Conservation (phyloP, 1,284 basidiomycete genomes). For the Ustilago tritici region DNA sequence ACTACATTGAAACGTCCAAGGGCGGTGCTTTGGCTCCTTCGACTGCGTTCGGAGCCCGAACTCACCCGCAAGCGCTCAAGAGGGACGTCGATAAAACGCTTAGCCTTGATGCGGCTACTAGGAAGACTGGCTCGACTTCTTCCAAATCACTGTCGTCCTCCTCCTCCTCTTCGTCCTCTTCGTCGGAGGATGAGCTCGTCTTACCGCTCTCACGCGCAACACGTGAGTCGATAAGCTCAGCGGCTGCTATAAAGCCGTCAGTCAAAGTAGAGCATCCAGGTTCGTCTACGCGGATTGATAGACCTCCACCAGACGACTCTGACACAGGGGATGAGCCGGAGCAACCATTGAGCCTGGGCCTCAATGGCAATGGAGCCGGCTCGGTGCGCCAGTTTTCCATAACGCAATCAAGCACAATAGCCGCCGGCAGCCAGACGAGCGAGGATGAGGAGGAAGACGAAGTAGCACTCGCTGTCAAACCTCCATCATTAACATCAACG, state of each 20-base stretch:
- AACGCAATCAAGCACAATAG: neutral
- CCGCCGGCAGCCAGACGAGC: slow-evolving; percentile 7
- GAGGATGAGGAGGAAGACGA: slow-evolving; percentile 40
- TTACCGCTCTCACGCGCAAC: slow-evolving; percentile 15
- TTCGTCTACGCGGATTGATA: neutral
- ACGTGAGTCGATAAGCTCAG: neutral
- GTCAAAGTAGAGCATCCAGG: neutral
- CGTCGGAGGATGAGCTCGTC: slow-evolving; percentile 31
- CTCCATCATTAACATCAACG: neutral
- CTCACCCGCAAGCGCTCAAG: neutral
- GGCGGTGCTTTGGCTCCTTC: neutral
- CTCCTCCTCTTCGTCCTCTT: slow-evolving; percentile 8
- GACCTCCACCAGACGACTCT: neutral
- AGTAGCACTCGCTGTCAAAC: slow-evolving; percentile 19
- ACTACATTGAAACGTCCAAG: slow-evolving; percentile 34
- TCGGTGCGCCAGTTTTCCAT: neutral
- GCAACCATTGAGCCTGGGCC: slow-evolving; percentile 17
- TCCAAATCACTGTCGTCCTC: neutral
- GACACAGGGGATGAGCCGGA: slow-evolving; percentile 23
- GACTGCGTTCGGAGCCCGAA: neutral
- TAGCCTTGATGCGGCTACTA: neutral
- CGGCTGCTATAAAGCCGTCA: neutral
- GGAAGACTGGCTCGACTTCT: too few species aligned
- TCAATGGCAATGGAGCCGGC: slow-evolving; percentile 3
- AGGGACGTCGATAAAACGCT: neutral